Percentiles rank a stretch among this genome's conserved stretches.
Evolutionary conservation across 441 rosid species (phyloP).

Genomic region (Gossypium davidsonii): DNA sequence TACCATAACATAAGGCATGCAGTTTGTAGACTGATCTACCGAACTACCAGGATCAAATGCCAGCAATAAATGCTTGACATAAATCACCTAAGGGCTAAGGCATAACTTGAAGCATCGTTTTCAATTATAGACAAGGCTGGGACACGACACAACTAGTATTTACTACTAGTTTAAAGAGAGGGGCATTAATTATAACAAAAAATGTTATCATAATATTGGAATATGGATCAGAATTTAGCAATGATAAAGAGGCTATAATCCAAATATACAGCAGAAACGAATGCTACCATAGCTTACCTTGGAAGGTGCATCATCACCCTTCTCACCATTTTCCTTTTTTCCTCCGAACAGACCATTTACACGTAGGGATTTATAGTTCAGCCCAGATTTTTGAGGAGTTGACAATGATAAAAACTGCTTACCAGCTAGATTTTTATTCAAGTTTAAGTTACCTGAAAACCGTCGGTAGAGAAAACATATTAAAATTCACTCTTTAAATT

Average conservation of each 20-base stretch:
- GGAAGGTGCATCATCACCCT: constrained; percentile 53
- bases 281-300: constrained; percentile 40
- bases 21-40: neutral
- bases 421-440: constrained; percentile 29
- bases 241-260: neutral
- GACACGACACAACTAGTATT: neutral
- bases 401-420: constrained; percentile 30
- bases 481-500: neutral
- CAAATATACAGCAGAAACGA: neutral
- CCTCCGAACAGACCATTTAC: constrained; percentile 70
- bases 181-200: neutral
- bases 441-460: constrained; percentile 37
- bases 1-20: neutral
- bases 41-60: neutral
- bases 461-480: neutral
- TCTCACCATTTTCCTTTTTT: constrained; percentile 57
- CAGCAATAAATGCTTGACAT: neutral
- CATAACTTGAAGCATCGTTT: neutral
- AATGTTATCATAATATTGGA: neutral
- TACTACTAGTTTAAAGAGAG: neutral
- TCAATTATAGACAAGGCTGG: neutral
- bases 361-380: constrained; percentile 31
- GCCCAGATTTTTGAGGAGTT: constrained; percentile 20
- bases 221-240: neutral
- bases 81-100: neutral